These are phyloP conservation scores for Venturia oleaginea DNA, from an alignment of 2,329 filamentous ascomycete species.

Conservation along the genomic window DNA sequence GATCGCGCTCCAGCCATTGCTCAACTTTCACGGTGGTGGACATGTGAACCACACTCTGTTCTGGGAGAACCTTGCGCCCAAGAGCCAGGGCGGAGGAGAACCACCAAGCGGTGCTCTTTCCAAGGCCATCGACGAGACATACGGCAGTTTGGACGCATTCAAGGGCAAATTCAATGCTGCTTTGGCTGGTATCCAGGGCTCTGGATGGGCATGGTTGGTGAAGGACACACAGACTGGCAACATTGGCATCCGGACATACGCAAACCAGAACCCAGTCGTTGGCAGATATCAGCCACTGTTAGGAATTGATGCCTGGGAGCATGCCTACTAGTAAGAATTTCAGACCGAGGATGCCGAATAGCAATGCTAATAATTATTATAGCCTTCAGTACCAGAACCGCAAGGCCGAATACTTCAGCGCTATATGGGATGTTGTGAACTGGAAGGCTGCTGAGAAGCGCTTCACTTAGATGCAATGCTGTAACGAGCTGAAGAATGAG, in stretches of 20 bases:
- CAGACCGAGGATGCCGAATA: neutral
- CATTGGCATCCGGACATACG: constrained; percentile 61
- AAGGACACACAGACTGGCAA: constrained; percentile 52
- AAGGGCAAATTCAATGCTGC: constrained; percentile 57
- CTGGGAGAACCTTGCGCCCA: constrained; percentile 62
- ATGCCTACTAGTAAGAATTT: constrained; percentile 71
- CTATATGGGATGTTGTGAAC: constrained; percentile 92
- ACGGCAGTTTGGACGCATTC: constrained; percentile 49
- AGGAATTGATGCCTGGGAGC: constrained; percentile 92
- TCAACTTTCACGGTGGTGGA: constrained; percentile 59
- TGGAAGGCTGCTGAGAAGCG: constrained; percentile 83
- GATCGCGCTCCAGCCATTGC: constrained; percentile 47
- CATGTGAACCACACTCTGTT: constrained; percentile 61
- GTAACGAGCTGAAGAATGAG: neutral
- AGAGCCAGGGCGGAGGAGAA: constrained; percentile 56
- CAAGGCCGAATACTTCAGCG: constrained; percentile 91
- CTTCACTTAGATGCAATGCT: constrained; percentile 33
- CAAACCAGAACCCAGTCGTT: constrained; percentile 81
- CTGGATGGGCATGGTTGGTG: constrained; percentile 55
- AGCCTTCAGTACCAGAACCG: constrained; percentile 90
- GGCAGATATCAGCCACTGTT: constrained; percentile 75
- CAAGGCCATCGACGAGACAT: constrained; percentile 50
- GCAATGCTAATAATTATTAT: neutral
- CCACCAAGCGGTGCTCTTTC: constrained; percentile 49
- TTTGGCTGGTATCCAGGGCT: constrained; percentile 56